Conservation (phyloP, 768 basidiomycete species). For the Leucosporidium yakuticum region DNA sequence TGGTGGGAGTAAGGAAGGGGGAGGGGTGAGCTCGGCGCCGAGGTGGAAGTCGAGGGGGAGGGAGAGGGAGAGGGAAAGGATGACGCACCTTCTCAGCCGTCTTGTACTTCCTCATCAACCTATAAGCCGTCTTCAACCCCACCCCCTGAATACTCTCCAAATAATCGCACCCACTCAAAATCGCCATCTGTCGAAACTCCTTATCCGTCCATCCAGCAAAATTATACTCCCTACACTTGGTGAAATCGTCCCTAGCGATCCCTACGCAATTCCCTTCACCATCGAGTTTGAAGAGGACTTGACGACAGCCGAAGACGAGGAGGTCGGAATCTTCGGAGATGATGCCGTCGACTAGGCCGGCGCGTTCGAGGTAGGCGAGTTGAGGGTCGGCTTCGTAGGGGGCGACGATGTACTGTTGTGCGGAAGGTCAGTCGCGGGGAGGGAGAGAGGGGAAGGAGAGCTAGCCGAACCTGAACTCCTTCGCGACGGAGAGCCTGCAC, state of each 20-base stretch:
- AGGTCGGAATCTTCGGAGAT: constrained; percentile 97
- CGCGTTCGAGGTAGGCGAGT: constrained; percentile 79
- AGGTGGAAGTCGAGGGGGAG: neutral
- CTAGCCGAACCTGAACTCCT: constrained; percentile 46
- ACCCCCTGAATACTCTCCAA: constrained; percentile 83
- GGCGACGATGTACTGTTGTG: constrained; percentile 69
- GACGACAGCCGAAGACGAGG: constrained; percentile 90
- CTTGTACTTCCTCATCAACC: constrained; percentile 72
- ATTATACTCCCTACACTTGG: constrained; percentile 58
- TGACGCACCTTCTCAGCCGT: constrained; percentile 61
- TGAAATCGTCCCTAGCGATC: constrained; percentile 45
- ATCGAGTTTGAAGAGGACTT: constrained; percentile 91
- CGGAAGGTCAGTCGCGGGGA: neutral
- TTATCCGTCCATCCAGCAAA: constrained; percentile 81
- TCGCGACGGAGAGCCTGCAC: constrained; percentile 76
- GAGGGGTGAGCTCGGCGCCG: no score
- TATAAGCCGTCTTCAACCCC: constrained; percentile 87
- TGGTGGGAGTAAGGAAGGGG: constrained; percentile 11
- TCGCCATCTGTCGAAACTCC: constrained; percentile 73
- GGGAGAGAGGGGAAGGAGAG: neutral
- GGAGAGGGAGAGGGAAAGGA: neutral
- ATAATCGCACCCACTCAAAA: constrained; percentile 83
- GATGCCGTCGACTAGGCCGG: constrained; percentile 77
- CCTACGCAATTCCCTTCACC: constrained; percentile 46
- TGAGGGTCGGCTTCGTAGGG: constrained; percentile 99